Conservation (phyloP, 805 yeast species). For the Allodekkera sacchari region DNA sequence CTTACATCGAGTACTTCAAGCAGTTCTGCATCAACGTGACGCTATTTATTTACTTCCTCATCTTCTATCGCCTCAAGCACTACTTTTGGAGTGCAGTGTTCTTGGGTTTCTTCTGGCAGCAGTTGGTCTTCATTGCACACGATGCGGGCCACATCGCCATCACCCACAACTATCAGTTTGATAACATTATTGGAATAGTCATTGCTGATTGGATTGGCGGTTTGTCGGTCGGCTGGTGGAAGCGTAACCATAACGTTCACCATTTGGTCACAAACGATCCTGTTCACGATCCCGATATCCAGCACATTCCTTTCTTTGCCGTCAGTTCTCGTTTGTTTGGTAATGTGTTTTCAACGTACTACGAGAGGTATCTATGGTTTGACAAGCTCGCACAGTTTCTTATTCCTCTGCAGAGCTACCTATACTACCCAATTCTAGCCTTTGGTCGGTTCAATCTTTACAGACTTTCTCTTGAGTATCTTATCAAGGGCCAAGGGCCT, state of each 20-base stretch:
- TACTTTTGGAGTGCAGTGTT: constrained; percentile 50
- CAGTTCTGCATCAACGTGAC: constrained; percentile 55
- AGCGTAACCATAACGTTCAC: constrained; percentile 87
- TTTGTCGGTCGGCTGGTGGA: constrained; percentile 90
- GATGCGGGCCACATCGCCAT: constrained; percentile 86
- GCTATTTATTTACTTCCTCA: constrained; percentile 41
- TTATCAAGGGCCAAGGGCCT: constrained; percentile 73
- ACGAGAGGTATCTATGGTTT: constrained; percentile 57
- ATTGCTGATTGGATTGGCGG: constrained; percentile 85
- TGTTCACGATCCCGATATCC: constrained; percentile 90
- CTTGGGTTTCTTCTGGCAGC: constrained; percentile 83
- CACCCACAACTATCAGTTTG: constrained; percentile 71
- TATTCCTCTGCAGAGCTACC: constrained; percentile 57
- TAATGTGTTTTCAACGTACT: constrained; percentile 70
- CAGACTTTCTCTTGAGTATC: constrained; percentile 70
- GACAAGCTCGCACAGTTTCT: constrained; percentile 54
- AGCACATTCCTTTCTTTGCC: constrained; percentile 86
- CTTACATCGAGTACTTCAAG: constrained; percentile 63
- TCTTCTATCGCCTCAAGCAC: constrained; percentile 38
- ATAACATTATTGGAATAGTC: constrained; percentile 63
- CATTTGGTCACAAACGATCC: constrained; percentile 90
- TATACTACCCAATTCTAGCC: constrained; percentile 70
- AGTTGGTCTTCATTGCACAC: constrained; percentile 78
- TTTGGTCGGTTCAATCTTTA: constrained; percentile 85
- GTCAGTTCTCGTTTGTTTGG: constrained; percentile 66